These are phyloP conservation scores for Crithidia mellificae DNA, from an alignment of 208 protist species.

Conservation along the genomic window DNA sequence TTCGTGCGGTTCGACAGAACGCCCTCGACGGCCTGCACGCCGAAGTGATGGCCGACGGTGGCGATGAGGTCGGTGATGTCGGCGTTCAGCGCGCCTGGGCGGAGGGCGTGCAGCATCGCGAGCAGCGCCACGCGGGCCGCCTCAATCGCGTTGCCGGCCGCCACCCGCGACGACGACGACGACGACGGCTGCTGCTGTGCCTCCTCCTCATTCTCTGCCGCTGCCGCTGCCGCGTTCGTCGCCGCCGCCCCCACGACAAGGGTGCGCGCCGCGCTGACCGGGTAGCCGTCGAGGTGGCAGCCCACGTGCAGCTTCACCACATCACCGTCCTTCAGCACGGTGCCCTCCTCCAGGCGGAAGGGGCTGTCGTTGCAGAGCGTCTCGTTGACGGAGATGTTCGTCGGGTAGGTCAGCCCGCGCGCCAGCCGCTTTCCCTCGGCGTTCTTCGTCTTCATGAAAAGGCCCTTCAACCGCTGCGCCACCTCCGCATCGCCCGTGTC, in stretches of 20 bases:
- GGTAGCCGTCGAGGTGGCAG: slow-evolving; percentile 98
- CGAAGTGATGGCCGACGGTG: slow-evolving; percentile 89
- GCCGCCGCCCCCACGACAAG: slow-evolving; percentile 57
- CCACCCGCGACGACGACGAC: slow-evolving; percentile 19
- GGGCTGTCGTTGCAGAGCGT: slow-evolving; percentile 96
- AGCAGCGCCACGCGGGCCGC: slow-evolving; percentile 95
- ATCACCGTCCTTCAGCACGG: slow-evolving; percentile 83
- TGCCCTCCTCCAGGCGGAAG: slow-evolving; percentile 71
- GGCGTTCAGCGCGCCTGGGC: slow-evolving; percentile 75
- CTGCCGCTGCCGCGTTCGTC: slow-evolving; percentile 2
- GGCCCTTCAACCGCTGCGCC: slow-evolving; percentile 37
- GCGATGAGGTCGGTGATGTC: slow-evolving; percentile 94
- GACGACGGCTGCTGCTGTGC: not conserved
- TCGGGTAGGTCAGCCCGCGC: slow-evolving; percentile 97
- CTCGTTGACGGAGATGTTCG: slow-evolving; percentile 98
- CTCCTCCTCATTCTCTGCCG: slow-evolving; percentile 6
- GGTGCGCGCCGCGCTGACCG: slow-evolving; percentile 94
- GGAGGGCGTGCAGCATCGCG: slow-evolving; percentile 76
- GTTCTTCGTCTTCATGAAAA: slow-evolving; percentile 79
- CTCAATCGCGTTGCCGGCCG: slow-evolving; percentile 90
- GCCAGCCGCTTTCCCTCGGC: slow-evolving; percentile 54
- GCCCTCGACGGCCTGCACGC: slow-evolving; percentile 94
- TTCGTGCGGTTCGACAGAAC: slow-evolving; percentile 97
- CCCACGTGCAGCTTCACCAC: slow-evolving; percentile 98
- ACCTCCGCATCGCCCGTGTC: slow-evolving; percentile 68